phyloP scores from a whole-genome alignment of 1,139 yeast genomes.

The Suhomyces panamericanus region DNA sequence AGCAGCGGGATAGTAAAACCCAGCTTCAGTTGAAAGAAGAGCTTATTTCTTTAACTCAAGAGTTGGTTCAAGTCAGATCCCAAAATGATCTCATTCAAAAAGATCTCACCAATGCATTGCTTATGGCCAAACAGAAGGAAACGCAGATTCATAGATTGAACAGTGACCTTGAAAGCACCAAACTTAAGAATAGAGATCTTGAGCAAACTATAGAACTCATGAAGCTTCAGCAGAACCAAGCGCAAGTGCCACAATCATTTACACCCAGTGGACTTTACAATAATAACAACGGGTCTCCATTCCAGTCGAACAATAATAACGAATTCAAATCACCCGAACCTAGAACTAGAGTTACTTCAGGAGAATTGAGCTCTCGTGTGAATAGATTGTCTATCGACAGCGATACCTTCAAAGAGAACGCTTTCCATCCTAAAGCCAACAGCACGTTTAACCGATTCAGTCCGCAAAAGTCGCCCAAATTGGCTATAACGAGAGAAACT shows the following conservation, averaged over 20 bases:
- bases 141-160: conserved; percentile 60
- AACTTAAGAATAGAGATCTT: conserved; percentile 48
- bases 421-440: conserved; percentile 14
- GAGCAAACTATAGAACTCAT: conserved; percentile 54
- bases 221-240: conserved; percentile 33
- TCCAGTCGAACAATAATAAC: conserved; percentile 3
- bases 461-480: conserved; percentile 21
- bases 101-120: conserved; percentile 51
- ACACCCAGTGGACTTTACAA: conserved; percentile 7
- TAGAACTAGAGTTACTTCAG: conserved; percentile 29
- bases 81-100: conserved; percentile 41
- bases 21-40: conserved; percentile 48
- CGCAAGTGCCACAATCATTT: conserved; percentile 11
- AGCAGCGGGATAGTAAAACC: conserved; percentile 37
- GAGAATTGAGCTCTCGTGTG: conserved; percentile 47
- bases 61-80: conserved; percentile 32
- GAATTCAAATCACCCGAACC: conserved; percentile 16
- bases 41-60: conserved; percentile 43
- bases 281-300: conserved; percentile 13
- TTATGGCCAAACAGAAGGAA: conserved; percentile 63
- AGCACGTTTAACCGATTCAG: conserved; percentile 19
- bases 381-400: conserved; percentile 47
- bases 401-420: conserved; percentile 24
- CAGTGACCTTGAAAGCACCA: conserved; percentile 60
- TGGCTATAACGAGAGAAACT: conserved; percentile 21